Conservation (phyloP, 2,329 filamentous ascomycete genomes). For the Claviceps sp. region DNA sequence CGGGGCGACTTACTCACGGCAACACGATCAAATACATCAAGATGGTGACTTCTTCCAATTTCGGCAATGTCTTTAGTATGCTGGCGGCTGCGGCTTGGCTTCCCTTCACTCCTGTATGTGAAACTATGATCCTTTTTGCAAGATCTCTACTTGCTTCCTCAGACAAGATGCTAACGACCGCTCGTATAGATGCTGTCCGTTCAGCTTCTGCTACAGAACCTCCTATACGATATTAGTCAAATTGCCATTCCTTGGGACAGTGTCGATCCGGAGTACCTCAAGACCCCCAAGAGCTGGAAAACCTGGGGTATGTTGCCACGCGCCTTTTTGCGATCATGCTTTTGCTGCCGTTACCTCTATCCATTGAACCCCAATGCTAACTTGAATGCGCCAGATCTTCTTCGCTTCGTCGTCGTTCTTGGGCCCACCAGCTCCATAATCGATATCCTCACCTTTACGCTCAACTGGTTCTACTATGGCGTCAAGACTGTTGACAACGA, state of each 20-base stretch:
- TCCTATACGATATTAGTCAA: conserved; percentile 17
- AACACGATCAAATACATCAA: conserved; percentile 19
- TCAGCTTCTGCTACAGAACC: conserved; percentile 16
- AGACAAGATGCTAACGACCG: no score
- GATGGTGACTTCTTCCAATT: conserved; percentile 19
- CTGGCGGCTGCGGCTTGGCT: conserved; percentile 16
- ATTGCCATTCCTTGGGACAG: conserved; percentile 18
- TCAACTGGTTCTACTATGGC: conserved; percentile 14
- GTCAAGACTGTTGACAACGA: conserved; percentile 8
- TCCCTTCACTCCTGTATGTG: conserved; percentile 12
- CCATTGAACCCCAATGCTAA: background rate
- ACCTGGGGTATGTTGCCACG: conserved; percentile 5
- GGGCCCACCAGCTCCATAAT: conserved; percentile 17
- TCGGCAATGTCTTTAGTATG: conserved; percentile 18
- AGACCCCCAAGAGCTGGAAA: conserved; percentile 14
- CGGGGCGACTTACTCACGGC: conserved; percentile 15
- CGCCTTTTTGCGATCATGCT: no score
- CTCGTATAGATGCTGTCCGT: no score
- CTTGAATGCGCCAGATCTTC: conserved; percentile 9
- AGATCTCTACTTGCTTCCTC: no score
- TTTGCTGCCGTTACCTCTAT: no score
- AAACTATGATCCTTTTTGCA: no score
- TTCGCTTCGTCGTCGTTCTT: conserved; percentile 15
- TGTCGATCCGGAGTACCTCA: conserved; percentile 15
- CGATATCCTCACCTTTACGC: conserved; percentile 13